Evolutionary conservation across 2,329 filamentous ascomycete species (phyloP).

Genomic region (Hymenoscyphus fraxineus): DNA sequence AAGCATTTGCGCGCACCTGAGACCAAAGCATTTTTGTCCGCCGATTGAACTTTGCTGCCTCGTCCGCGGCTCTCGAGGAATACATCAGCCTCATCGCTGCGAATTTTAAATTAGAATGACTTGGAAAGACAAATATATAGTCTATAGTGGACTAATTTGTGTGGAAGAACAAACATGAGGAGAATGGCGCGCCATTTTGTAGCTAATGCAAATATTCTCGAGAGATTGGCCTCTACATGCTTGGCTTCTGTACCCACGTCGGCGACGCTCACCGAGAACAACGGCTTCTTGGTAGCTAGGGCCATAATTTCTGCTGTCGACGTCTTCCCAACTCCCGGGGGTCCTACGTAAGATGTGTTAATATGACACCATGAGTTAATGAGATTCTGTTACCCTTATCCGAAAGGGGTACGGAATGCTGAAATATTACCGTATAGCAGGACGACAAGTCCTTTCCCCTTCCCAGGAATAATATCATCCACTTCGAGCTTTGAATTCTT

Average conservation of each 20-base stretch:
- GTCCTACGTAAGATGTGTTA: not conserved
- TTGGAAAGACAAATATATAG: not conserved
- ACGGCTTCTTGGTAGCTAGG: slow-evolving; percentile 41
- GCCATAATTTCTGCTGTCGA: slow-evolving; percentile 12
- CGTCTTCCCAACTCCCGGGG: slow-evolving; percentile 13
- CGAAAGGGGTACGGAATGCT: not conserved
- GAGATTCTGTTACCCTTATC: too few relatives aligned
- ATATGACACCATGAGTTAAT: not conserved
- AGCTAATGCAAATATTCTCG: not conserved
- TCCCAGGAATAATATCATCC: not conserved
- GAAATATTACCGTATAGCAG: slow-evolving; percentile 4
- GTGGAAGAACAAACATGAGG: not conserved
- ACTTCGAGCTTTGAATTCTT: not conserved
- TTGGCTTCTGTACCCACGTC: not conserved
- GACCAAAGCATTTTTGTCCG: not conserved
- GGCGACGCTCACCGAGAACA: not conserved
- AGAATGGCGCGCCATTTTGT: not conserved
- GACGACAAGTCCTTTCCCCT: not conserved
- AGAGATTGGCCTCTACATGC: not conserved
- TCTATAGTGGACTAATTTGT: not conserved
- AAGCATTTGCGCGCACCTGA: not conserved
- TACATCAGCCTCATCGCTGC: not conserved
- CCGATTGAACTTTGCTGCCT: not conserved
- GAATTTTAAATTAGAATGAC: too few relatives aligned
- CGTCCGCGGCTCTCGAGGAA: not conserved